A percentile compares a stretch with the other conserved stretches of the same genome.
Conservation (phyloP, 2,329 filamentous ascomycete species). For the Chalaropsis ovoidea region DNA sequence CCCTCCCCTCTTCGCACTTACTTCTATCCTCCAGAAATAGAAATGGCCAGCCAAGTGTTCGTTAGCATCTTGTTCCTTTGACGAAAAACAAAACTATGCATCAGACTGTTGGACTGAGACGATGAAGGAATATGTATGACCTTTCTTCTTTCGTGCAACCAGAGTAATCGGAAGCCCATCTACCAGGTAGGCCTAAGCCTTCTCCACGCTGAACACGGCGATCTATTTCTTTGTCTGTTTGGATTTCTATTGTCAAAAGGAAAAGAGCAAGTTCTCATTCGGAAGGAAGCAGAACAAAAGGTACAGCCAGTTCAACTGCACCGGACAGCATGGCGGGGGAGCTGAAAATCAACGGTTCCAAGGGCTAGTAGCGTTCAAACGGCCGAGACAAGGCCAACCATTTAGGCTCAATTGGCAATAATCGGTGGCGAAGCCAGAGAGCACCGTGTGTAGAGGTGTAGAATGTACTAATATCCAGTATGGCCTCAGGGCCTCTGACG, state of each 20-base stretch:
- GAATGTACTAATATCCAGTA: not conserved
- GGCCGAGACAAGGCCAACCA: conserved; percentile 11
- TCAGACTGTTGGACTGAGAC: no score
- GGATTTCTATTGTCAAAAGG: not conserved
- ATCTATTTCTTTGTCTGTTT: not conserved
- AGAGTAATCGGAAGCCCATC: not conserved
- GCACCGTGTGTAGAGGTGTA: no score
- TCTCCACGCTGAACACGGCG: not conserved
- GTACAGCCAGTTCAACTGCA: no score
- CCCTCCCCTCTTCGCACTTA: not conserved
- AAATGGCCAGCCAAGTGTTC: not conserved
- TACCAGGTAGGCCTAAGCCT: not conserved
- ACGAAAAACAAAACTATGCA: no score
- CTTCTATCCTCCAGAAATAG: not conserved
- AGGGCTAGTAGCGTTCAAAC: not conserved
- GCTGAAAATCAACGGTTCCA: not conserved
- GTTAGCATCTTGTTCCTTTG: no score
- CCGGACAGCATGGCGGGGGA: not conserved
- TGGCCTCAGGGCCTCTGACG: not conserved
- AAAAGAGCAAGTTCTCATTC: not conserved
- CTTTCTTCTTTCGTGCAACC: no score
- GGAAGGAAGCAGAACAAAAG: not conserved
- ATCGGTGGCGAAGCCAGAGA: not conserved
- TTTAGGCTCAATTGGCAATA: conserved; percentile 10
- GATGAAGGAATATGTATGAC: no score